phyloP scores from a whole-genome alignment of 257 asterid genomes.

The Lycium ferocissimum region DNA sequence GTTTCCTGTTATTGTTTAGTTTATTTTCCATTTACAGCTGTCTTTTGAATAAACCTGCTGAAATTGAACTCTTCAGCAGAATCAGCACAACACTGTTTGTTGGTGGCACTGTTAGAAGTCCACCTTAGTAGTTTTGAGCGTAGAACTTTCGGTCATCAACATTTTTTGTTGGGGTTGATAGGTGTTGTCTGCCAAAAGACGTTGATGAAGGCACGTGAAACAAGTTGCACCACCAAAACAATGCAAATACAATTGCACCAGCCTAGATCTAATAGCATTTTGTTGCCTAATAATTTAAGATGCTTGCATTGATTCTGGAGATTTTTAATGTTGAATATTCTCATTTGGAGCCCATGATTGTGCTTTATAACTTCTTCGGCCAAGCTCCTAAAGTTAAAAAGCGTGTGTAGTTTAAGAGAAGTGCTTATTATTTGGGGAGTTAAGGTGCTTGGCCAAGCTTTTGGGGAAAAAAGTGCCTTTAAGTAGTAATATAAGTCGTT shows the following conservation, averaged over 20 bases:
- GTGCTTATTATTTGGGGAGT: no score
- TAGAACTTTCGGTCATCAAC: background rate
- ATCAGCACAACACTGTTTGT: background rate
- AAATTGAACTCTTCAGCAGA: background rate
- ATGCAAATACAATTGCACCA: background rate
- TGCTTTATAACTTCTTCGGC: background rate
- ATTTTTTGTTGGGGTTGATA: background rate
- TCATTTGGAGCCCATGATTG: background rate
- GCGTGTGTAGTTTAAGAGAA: no score
- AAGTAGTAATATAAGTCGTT: background rate
- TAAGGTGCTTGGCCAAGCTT: no score
- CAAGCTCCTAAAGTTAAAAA: no score
- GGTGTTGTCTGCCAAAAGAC: background rate
- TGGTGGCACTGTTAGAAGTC: background rate
- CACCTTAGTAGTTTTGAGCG: background rate
- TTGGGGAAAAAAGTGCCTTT: background rate
- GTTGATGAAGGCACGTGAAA: background rate
- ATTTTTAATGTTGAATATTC: background rate
- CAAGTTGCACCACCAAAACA: background rate
- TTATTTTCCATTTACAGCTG: background rate
- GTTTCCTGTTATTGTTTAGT: background rate
- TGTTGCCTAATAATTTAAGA: background rate
- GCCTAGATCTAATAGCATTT: background rate
- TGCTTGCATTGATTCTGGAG: background rate
- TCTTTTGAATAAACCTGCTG: background rate